Evolutionary conservation across 768 basidiomycete genomes (phyloP), one percentile per base, ranked within the genome.

Genomic region (Hygrocybe coccinea): DNA sequence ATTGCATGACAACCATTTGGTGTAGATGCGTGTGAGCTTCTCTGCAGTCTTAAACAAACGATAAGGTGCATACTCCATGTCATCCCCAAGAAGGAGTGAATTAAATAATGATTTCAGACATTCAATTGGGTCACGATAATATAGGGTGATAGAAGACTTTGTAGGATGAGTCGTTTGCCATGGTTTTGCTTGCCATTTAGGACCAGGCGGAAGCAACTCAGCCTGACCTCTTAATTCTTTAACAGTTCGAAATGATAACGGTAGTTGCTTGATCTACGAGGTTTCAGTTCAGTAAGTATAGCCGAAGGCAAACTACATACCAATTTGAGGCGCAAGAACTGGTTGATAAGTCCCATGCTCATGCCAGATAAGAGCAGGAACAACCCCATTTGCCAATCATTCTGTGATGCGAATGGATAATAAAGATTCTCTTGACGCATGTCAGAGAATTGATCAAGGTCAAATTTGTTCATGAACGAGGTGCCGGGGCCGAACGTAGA

Each of bases 361-460:
- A 73, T 53, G 15, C 58, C 46, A 6, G 66, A 69, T 4, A 50
- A 56, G n/a, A 67, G 55, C 0, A 73, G 61, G 54, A 65, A 73
- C 4, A 56, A 63, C 9, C 61, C 69, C 5, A 72, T 35, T 54
- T 71, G 61, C 71, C 71, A 73, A 49, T 74, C 71, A 1, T 55
- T 56, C 14, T 57, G 50, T 17, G 61, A 63, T 4, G 61, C 56
- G 56, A 69, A 74, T 12, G 69, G 72, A 50, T 70, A 73, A 50
- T 66, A 71, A 0, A 63, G 45, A 45, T 69, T 71, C 2, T 59
- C 34, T 12, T 25, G 41, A 14, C 65, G 36, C 25, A 63, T 12
- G 0, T 48, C 36, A 5, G 66, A 56, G 58, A 62, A 56, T 22
- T 59, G 9, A 47, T 73, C 69, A 11, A 29, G n/a, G 37, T 68